Percentiles rank a stretch among this genome's conserved stretches.
These are phyloP conservation scores for Tricholoma sp. DNA, from an alignment of 768 basidiomycete species.

Conservation along the genomic window DNA sequence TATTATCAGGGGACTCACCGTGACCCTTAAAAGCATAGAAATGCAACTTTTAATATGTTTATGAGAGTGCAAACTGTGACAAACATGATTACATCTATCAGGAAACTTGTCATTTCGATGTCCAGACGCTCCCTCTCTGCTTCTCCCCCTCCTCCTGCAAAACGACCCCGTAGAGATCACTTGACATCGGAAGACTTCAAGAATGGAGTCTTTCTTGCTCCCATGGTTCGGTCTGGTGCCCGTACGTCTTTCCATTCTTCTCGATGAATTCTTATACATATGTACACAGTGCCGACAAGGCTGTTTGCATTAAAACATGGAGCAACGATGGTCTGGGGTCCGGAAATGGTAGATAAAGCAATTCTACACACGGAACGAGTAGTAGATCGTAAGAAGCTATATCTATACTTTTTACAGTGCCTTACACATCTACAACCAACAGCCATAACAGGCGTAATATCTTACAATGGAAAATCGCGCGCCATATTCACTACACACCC, in stretches of 20 bases:
- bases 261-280: slow-evolving; percentile 7
- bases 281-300: slow-evolving; percentile 68
- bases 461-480: slow-evolving; percentile 77
- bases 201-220: slow-evolving; percentile 90
- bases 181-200: slow-evolving; percentile 74
- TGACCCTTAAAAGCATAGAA: slow-evolving; percentile 8
- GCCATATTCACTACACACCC: slow-evolving; percentile 93
- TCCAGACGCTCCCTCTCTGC: slow-evolving; percentile 46
- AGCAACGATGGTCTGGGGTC: slow-evolving; percentile 92
- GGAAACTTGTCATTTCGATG: slow-evolving; percentile 29
- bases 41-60: too few relatives aligned
- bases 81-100: background rate
- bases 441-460: slow-evolving; percentile 85
- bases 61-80: background rate
- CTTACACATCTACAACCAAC: background rate
- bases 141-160: slow-evolving; percentile 44
- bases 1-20: slow-evolving; percentile 9
- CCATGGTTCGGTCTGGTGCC: slow-evolving; percentile 95
- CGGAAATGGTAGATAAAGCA: slow-evolving; percentile 95
- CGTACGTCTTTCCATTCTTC: slow-evolving; percentile 40
- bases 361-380: slow-evolving; percentile 79
- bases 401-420: background rate
- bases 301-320: slow-evolving; percentile 88
- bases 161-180: slow-evolving; percentile 52
- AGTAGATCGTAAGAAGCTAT: slow-evolving; percentile 69